These are phyloP conservation scores for Aspergillus fischeri DNA, from an alignment of 2,329 filamentous ascomycete species.

Conservation along the genomic window DNA sequence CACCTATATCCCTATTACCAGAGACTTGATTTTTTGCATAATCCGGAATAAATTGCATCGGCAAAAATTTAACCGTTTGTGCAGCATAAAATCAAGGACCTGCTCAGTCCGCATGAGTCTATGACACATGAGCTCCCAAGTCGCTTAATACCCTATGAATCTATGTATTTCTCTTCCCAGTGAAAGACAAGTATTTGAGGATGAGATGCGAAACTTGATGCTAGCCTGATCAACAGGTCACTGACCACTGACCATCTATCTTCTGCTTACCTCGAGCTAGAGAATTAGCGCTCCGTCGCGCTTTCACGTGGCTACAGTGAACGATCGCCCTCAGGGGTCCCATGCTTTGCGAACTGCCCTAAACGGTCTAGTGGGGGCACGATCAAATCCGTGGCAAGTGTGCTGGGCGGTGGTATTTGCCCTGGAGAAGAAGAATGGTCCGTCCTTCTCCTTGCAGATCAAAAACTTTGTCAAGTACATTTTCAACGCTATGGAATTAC, in stretches of 20 bases:
- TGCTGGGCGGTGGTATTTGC: background rate
- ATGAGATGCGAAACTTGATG: no score
- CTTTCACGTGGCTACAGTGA: conserved; percentile 20
- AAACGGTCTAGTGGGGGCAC: conserved; percentile 6
- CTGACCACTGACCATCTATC: no score
- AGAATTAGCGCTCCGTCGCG: background rate
- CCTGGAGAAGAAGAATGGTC: background rate
- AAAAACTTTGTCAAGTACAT: background rate
- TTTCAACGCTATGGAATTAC: background rate
- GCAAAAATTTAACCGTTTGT: background rate
- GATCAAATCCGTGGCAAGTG: background rate
- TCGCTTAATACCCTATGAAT: background rate
- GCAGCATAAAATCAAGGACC: background rate
- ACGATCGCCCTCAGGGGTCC: conserved; percentile 22
- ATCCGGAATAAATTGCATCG: background rate
- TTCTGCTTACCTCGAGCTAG: background rate
- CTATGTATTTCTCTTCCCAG: background rate
- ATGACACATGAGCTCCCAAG: no score
- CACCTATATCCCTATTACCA: no score
- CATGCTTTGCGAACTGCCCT: conserved; percentile 17
- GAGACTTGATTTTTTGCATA: background rate
- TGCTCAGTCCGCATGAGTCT: no score
- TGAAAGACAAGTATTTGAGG: background rate
- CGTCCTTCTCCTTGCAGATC: background rate
- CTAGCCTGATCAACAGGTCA: no score